Evolutionary conservation across 2,329 filamentous ascomycete genomes (phyloP), one percentile per base, ranked within the genome.

Genomic region (Pseudocercospora fuligena): DNA sequence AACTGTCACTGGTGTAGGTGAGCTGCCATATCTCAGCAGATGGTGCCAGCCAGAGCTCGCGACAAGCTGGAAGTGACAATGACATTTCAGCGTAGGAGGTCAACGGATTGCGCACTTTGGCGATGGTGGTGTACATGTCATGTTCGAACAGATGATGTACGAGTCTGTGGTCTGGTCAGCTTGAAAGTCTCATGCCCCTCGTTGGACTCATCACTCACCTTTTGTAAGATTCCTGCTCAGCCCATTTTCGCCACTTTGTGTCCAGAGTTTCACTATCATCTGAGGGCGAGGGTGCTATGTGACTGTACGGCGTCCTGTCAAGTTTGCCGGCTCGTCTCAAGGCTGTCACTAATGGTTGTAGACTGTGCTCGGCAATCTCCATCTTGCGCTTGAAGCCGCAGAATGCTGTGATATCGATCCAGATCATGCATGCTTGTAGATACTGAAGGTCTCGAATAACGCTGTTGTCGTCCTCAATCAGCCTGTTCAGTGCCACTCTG

Each of bases 401-500:
- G 31, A 67, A 71, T 1, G 58, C 65, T 14, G 66, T 67, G 11
- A 70, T 61, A 29, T 72, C 70, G 14, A 72, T 65, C 70, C 68
- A 72, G 12, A 72, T 66, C 70, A 72, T 72, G 16, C 58, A 70
- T 8, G 70, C 70, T 61, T 72, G 70, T 3, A 72, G 63, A 49
- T 70, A 72, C 49, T 72, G 67, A 16, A 70, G 59, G 43, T 72
- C 69, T 19, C 69, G 58, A 4, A 75, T 73, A 33, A 67, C 70
- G 40, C 74, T 77, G 49, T 77, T 77, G 57, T 78, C 76, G 2
- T 70, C 66, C 61, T 78, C 76, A 1, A 71, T 67, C 12, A 76
- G 63, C 29, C 69, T 69, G 36, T 72, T 71, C 8, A 78, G 61
- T 11, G 76, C 73, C 5, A 75, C 73, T 56, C 74, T 69, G 16